Evolutionary conservation across 169 alveolate genomes (phyloP).

Genomic region (Hammondia hammondi): DNA sequence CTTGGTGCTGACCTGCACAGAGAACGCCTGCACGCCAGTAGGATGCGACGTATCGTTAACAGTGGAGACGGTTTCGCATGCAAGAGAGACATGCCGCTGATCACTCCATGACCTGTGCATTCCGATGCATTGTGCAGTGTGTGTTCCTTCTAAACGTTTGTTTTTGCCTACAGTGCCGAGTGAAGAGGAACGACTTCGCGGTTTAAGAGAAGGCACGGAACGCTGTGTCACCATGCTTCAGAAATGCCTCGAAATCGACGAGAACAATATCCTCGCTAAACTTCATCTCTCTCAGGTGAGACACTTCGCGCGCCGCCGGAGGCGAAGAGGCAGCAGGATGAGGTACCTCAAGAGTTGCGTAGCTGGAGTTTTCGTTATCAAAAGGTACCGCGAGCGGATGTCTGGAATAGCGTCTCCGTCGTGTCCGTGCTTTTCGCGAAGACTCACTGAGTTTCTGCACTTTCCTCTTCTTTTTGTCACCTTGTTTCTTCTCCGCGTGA

Average conservation of each 20-base stretch:
- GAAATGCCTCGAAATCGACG: conserved; percentile 46
- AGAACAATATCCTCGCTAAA: conserved; percentile 36
- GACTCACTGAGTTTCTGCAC: no score
- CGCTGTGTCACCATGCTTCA: conserved; percentile 47
- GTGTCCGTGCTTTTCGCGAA: no score
- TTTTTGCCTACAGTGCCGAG: neutral
- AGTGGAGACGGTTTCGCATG: neutral
- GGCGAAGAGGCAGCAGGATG: no score
- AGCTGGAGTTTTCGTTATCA: no score
- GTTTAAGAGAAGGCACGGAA: conserved; percentile 5
- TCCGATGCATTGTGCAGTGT: neutral
- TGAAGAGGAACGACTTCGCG: conserved; percentile 5
- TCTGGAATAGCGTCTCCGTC: no score
- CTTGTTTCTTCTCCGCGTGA: no score
- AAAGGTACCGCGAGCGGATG: no score
- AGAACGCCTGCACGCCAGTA: no score
- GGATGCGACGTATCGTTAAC: neutral
- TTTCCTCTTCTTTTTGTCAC: no score
- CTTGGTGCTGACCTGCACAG: no score
- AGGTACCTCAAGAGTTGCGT: no score
- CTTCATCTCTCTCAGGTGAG: conserved; percentile 50
- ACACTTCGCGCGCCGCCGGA: neutral
- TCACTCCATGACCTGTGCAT: neutral
- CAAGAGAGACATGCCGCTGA: neutral
- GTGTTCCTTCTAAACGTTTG: neutral